phyloP scores from a whole-genome alignment of 257 asterid species.

The Solanum dulcamara region DNA sequence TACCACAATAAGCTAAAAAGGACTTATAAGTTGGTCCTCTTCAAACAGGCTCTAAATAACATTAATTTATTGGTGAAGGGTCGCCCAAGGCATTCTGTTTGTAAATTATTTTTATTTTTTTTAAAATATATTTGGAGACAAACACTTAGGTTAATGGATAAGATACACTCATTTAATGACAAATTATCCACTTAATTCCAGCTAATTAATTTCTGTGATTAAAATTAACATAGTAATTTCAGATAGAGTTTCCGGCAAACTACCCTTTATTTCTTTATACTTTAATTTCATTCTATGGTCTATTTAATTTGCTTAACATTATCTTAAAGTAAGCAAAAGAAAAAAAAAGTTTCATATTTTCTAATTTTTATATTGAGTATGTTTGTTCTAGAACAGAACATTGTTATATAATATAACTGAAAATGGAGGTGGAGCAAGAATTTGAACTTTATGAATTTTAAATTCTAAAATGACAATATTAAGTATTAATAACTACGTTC shows the following conservation, averaged over 20 bases:
- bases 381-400: neutral
- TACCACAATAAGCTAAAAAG: too few species aligned
- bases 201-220: neutral
- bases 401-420: too few species aligned
- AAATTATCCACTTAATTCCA: neutral
- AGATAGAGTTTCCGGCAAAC: neutral
- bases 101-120: too few species aligned
- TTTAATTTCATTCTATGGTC: neutral
- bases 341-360: neutral
- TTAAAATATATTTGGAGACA: neutral
- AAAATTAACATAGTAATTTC: neutral
- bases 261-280: neutral
- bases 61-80: neutral
- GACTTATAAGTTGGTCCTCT: too few species aligned
- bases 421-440: too few species aligned
- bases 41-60: too few species aligned
- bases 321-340: neutral
- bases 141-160: neutral
- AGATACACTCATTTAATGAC: neutral
- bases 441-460: too few species aligned
- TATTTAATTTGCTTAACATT: neutral
- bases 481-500: too few species aligned
- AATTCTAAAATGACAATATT: too few species aligned
- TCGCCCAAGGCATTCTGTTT: neutral
- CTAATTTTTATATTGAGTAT: neutral